Evolutionary conservation across 23 red algal genomes (phyloP).

Genomic region (Gracilariopsis chorda): DNA sequence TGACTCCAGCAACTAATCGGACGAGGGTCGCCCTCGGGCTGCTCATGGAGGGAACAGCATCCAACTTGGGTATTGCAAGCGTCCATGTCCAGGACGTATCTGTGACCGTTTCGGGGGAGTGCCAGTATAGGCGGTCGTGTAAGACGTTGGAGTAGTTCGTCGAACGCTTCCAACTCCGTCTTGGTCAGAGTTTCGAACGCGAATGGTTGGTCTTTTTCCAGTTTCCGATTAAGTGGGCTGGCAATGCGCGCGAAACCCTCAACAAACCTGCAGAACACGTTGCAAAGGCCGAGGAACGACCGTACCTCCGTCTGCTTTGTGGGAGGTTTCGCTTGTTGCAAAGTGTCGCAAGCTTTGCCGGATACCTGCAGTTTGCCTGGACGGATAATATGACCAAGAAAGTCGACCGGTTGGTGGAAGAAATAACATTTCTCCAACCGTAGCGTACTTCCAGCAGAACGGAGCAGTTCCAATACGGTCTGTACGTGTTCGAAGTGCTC

Average conservation of each 20-base stretch:
- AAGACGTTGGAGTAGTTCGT: too few relatives aligned
- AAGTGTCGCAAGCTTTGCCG: neutral
- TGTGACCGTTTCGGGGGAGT: too few relatives aligned
- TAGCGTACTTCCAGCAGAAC: neutral
- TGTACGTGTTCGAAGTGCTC: neutral
- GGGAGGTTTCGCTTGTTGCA: neutral
- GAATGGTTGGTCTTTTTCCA: neutral
- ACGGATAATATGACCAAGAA: neutral
- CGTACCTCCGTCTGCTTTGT: neutral
- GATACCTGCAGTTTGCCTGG: neutral
- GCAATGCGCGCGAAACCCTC: neutral
- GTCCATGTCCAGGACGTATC: too few relatives aligned
- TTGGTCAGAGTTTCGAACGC: neutral
- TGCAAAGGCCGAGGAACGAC: conserved; percentile 8
- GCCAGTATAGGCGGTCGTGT: too few relatives aligned
- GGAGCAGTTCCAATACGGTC: neutral
- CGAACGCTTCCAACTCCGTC: neutral
- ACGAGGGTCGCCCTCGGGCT: too few relatives aligned
- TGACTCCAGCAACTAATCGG: too few relatives aligned
- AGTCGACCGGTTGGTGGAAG: neutral
- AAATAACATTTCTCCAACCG: conserved; percentile 2
- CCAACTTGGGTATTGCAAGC: too few relatives aligned
- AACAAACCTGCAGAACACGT: conserved; percentile 18
- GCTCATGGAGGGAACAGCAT: too few relatives aligned
- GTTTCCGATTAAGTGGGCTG: neutral